Evolutionary conservation across 768 basidiomycete genomes (phyloP).

Genomic region (Lentinula sp.): DNA sequence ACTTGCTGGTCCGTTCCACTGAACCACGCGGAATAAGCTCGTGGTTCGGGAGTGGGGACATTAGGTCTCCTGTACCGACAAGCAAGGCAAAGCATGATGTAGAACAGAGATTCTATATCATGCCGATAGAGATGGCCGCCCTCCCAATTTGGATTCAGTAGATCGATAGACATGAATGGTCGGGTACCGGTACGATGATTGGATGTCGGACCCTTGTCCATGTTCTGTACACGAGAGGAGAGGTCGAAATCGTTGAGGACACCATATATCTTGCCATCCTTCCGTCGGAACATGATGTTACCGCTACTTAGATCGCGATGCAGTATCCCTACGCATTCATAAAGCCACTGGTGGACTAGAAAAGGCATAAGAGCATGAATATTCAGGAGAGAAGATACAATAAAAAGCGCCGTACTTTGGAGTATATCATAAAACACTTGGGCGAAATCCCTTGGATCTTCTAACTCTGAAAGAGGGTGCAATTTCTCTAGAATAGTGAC

Average conservation of each 20-base stretch:
- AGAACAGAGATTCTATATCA: constrained; percentile 6
- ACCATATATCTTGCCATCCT: constrained; percentile 8
- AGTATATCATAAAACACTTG: no score
- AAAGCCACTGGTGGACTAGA: constrained; percentile 5
- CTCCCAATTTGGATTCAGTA: not conserved
- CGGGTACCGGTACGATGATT: not conserved
- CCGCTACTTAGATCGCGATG: not conserved
- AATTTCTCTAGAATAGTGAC: no score
- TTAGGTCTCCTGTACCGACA: not conserved
- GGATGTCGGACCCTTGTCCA: not conserved
- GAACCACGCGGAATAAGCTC: not conserved
- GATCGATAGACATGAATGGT: constrained; percentile 1
- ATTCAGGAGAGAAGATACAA: not conserved
- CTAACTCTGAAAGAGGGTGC: no score
- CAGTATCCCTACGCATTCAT: constrained; percentile 6
- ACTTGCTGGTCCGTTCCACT: not conserved
- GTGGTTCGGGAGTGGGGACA: no score
- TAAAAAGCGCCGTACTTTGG: not conserved
- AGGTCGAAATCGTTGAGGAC: constrained; percentile 10
- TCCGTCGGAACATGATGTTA: constrained; percentile 10
- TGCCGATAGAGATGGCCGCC: constrained; percentile 2
- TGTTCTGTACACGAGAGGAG: not conserved
- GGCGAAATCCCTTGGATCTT: no score
- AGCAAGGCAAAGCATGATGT: not conserved
- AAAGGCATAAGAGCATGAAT: not conserved